Base-by-base conservation (phyloP, 179 eudicot species). In the Nepenthes alata region DNA sequence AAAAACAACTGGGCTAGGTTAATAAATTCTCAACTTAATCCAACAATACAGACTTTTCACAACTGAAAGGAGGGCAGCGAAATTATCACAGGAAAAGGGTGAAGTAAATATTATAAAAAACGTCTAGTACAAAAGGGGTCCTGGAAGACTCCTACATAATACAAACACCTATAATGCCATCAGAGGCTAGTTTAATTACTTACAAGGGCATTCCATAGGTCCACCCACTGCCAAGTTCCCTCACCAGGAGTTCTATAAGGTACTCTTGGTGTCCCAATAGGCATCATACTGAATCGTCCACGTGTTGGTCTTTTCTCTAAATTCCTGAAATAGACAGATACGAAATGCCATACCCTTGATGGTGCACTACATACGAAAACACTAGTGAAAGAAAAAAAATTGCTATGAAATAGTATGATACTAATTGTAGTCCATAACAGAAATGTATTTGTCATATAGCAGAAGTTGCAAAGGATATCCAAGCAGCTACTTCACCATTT, bases 181-280 rank as follows among this genome's bases (percentile, higher is more conserved):
- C 45, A 41, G 8, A 41, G 6, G 8, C 45, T 7, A 41, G 45
- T 41, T 41, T 4, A 41, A 37, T 35, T 34, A 89, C 94, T 83
- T 70, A 25, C 97, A 58, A 91, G 89, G 72, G 85, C 87, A 78
- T 83, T 88, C 89, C 89, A 85, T 7, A 91, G 57, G 72, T 88
- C 91, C 45, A 85, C 82, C 88, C 84, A 82, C 65, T 79, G 85
- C 87, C 86, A 78, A 41, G 81, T 73, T 77, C 84, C 81, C 62
- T 85, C 87, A 2, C 77, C 78, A 55, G 84, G 87, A 53, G 66
- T 70, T 74, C 82, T 79, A 44, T 85, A 86, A 6, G 83, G 85
- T 54, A 91, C 89, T 69, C 83, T 71, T 60, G 96, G 96, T 39
- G 85, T 79, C 44, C 91, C 86, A 53, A 85, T 77, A 51, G 90